Evolutionary conservation across 1,284 basidiomycete species (phyloP).

Genomic region (Moesziomyces parantarcticus): DNA sequence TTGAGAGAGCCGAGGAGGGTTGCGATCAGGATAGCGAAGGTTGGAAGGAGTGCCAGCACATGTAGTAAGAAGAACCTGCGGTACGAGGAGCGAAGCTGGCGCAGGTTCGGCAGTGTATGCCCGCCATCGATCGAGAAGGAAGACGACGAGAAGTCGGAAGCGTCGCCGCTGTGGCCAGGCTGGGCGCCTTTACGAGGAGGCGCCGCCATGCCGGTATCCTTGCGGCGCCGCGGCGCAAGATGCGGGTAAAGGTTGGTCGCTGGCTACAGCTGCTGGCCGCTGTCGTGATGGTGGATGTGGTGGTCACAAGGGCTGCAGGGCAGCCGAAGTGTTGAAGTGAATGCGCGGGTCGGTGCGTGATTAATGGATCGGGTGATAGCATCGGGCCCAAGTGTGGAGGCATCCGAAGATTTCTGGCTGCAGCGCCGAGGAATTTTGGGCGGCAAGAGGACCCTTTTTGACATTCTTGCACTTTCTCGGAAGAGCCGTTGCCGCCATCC

Average conservation of each 20-base stretch:
- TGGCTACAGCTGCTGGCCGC: too few relatives aligned
- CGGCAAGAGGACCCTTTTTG: too few relatives aligned
- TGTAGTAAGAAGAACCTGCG: conserved; percentile 30
- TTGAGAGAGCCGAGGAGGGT: conserved; percentile 21
- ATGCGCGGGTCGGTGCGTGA: too few relatives aligned
- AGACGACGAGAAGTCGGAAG: conserved; percentile 17
- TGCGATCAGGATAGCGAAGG: conserved; percentile 15
- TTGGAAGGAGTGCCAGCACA: conserved; percentile 24
- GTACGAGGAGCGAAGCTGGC: conserved; percentile 26
- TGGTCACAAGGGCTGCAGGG: too few relatives aligned
- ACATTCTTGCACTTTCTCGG: background rate
- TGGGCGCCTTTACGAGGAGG: background rate
- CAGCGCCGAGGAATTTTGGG: too few relatives aligned
- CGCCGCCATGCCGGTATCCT: conserved; percentile 6
- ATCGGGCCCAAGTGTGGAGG: too few relatives aligned
- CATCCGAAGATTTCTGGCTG: too few relatives aligned
- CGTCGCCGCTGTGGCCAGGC: conserved; percentile 4
- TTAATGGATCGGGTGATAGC: too few relatives aligned
- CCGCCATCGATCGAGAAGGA: conserved; percentile 23
- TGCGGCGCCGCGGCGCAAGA: too few relatives aligned
- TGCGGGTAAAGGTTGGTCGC: too few relatives aligned
- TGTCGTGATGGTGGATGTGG: too few relatives aligned
- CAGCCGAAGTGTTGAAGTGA: too few relatives aligned
- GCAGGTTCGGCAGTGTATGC: conserved; percentile 12
- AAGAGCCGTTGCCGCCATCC: background rate